Conservation (phyloP, 306 rosid species). For the Delonix regia region DNA sequence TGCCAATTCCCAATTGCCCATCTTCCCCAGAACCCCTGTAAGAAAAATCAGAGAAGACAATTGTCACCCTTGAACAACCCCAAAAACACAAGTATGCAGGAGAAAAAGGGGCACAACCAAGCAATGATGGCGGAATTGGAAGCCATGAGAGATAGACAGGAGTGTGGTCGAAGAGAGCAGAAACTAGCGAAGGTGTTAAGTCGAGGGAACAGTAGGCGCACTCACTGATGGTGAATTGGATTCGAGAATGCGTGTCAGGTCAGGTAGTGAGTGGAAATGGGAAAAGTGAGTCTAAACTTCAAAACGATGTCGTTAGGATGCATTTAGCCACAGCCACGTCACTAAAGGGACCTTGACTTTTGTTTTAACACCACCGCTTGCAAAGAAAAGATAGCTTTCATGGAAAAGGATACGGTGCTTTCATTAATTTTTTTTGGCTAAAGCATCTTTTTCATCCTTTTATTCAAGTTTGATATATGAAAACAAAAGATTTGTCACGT, state of each 20-base stretch:
- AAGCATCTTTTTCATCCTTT: too few species aligned
- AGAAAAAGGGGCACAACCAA: constrained; percentile 28
- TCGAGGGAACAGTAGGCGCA: too few species aligned
- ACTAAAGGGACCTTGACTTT: too few species aligned
- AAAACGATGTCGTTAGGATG: background rate
- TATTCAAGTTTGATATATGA: too few species aligned
- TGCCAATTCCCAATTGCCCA: constrained; percentile 87
- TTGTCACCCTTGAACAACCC: background rate
- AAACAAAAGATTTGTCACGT: too few species aligned
- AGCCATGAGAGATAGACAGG: constrained; percentile 29
- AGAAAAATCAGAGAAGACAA: background rate
- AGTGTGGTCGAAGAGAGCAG: background rate
- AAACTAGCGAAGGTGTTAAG: background rate
- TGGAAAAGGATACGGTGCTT: too few species aligned
- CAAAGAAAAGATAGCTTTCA: too few species aligned
- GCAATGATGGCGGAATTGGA: constrained; percentile 45
- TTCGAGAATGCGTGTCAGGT: background rate
- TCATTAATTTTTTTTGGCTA: too few species aligned
- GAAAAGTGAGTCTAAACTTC: background rate
- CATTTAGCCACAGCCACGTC: too few species aligned
- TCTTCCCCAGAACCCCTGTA: constrained; percentile 99
- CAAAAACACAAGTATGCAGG: background rate
- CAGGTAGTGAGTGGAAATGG: background rate
- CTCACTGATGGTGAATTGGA: background rate
- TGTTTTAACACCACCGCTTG: too few species aligned